Evolutionary conservation across 805 yeast species (phyloP).

Genomic region (Candida vartiovaarae): DNA sequence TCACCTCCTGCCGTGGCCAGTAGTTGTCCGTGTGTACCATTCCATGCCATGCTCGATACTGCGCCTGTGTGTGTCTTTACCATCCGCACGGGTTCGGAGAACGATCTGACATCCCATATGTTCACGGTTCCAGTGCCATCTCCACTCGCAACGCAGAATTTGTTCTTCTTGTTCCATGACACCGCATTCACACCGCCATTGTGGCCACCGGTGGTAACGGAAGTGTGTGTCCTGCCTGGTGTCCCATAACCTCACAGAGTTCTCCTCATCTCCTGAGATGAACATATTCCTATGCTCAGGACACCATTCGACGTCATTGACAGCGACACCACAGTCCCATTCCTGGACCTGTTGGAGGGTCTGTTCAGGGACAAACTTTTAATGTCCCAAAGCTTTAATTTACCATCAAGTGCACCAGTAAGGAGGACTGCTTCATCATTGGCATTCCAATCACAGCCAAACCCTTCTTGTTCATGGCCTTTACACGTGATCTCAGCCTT

Average conservation of each 20-base stretch:
- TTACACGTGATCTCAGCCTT: constrained; percentile 47
- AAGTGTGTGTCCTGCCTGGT: constrained; percentile 29
- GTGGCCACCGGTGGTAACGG: constrained; percentile 10
- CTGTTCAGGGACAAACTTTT: constrained; percentile 28
- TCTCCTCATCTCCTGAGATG: constrained; percentile 62
- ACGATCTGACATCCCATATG: constrained; percentile 60
- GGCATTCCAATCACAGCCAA: constrained; percentile 71
- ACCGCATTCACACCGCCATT: constrained; percentile 47
- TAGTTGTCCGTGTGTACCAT: constrained; percentile 44
- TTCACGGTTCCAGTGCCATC: constrained; percentile 48
- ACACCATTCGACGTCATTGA: constrained; percentile 70
- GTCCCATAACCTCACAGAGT: constrained; percentile 45
- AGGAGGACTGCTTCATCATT: constrained; percentile 52
- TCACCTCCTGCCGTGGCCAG: constrained; percentile 62
- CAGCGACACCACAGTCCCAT: constrained; percentile 37
- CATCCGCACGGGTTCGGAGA: constrained; percentile 24
- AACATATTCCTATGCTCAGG: constrained; percentile 54
- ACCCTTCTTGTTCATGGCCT: constrained; percentile 46
- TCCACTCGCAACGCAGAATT: constrained; percentile 59
- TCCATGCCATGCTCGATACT: constrained; percentile 69
- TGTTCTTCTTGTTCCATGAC: constrained; percentile 51
- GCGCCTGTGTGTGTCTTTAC: constrained; percentile 42
- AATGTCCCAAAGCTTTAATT: constrained; percentile 63
- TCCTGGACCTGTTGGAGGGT: constrained; percentile 5
- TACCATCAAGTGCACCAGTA: constrained; percentile 59